Evolutionary conservation across 2,329 filamentous ascomycete genomes (phyloP), one percentile per base, ranked within the genome.

Genomic region (Penicillium sp.): DNA sequence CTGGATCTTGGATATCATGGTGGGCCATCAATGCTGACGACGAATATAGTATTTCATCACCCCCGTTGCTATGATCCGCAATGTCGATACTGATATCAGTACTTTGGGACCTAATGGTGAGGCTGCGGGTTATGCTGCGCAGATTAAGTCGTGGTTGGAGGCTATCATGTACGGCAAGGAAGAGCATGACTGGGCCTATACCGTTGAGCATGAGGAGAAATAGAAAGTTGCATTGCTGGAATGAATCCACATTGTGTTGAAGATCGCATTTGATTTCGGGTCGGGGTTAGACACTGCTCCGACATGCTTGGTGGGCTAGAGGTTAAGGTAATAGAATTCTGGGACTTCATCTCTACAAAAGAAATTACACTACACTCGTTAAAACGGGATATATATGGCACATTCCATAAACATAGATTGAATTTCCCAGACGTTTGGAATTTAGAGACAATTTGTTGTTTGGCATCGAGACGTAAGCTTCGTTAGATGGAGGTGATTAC

Each of bases 101-200:
- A 83, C 91, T 51, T 52, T 72, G 45, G 63, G 64, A 33, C 60
- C 59, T 24, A 63, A 66, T 21, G 67, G 60, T 24, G 62, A 70
- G 57, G 64, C 64, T 56, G 70, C 71, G n/a, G 71, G 67, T 47
- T 74, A 74, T 52, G 65, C 70, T 7, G 58, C 67, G 14, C 70
- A 67, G 73, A 77, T 91, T 72, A 91, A 90, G 81, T 76, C 76
- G 37, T 88, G 84, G 83, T 77, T 92, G 62, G 79, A 81, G 62
- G 85, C 88, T 63, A 90, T 92, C 75, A 91, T 90, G 87, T 91
- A 88, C 72, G 89, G 89, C 58, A 82, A 82, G 56, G 84, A 82
- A 68, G 69, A 87, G 56, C 88, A 91, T 71, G 78, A 84, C 48
- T 92, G 89, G 88, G 87, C 84, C 35, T 82, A 90, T 54, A 81